A percentile compares a stretch with the other conserved stretches of the same genome.
These are phyloP conservation scores for Ophiostoma himal-ulmi DNA, from an alignment of 2,329 filamentous ascomycete genomes.

Conservation along the genomic window DNA sequence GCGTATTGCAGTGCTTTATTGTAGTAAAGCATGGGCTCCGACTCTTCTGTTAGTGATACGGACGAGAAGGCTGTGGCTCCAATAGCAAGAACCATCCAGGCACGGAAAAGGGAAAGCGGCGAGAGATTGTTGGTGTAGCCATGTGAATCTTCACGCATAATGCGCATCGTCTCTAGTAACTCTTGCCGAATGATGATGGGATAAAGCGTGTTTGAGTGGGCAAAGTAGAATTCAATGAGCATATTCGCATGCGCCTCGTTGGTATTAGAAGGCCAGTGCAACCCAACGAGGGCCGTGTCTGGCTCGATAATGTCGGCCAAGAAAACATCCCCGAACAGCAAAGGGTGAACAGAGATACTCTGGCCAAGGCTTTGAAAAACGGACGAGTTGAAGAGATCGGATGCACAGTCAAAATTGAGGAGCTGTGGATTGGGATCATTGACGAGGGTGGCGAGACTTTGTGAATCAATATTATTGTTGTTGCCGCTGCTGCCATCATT, in stretches of 20 bases:
- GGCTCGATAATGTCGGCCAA: constrained; percentile 28
- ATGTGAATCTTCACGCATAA: constrained; percentile 31
- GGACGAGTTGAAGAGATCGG: constrained; percentile 28
- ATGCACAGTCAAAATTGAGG: constrained; percentile 29
- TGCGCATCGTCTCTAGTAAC: constrained; percentile 33
- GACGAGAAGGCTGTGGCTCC: constrained; percentile 42
- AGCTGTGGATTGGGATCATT: constrained; percentile 21
- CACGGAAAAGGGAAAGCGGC: constrained; percentile 36
- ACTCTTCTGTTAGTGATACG: constrained; percentile 40
- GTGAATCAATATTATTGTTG: neutral
- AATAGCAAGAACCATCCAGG: constrained; percentile 47
- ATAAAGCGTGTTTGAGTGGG: constrained; percentile 43
- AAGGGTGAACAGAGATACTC: constrained; percentile 30
- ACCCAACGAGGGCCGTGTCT: constrained; percentile 8
- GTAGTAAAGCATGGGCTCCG: constrained; percentile 39
- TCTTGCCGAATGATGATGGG: constrained; percentile 38
- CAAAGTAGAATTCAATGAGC: constrained; percentile 41
- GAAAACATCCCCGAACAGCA: constrained; percentile 32
- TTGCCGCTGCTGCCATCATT: constrained; percentile 19
- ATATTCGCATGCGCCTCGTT: constrained; percentile 30
- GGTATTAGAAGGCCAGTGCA: constrained; percentile 24
- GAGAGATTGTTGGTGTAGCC: constrained; percentile 30
- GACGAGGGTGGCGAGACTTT: neutral
- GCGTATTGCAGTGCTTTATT: constrained; percentile 41
- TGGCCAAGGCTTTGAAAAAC: constrained; percentile 28